These are phyloP conservation scores for Flagelloscypha sp. DNA, from an alignment of 768 basidiomycete species.

Conservation along the genomic window DNA sequence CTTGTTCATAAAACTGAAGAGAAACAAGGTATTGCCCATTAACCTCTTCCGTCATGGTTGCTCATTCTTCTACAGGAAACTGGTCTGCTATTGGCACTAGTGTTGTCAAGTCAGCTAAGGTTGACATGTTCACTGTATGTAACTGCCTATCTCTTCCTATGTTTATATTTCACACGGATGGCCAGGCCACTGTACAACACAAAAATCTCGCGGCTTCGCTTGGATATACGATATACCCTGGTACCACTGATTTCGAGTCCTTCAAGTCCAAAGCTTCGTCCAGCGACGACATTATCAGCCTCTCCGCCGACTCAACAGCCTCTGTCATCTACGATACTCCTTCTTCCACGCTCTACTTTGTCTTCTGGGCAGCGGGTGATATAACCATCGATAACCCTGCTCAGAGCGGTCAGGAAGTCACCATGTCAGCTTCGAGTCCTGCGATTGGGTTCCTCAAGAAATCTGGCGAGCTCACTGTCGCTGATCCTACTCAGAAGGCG, in stretches of 20 bases:
- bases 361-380: constrained; percentile 42
- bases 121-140: constrained; percentile 60
- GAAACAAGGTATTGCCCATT: no score
- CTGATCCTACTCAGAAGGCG: constrained; percentile 43
- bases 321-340: constrained; percentile 33
- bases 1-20: no score
- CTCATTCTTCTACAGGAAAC: constrained; percentile 32
- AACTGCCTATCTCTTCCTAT: no score
- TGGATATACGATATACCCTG: constrained; percentile 37
- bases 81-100: constrained; percentile 63
- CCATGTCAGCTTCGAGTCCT: constrained; percentile 26
- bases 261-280: constrained; percentile 19
- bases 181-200: no score
- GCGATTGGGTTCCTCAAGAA: constrained; percentile 23
- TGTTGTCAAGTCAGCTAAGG: constrained; percentile 41
- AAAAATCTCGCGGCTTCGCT: constrained; percentile 16
- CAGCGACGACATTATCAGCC: constrained; percentile 11
- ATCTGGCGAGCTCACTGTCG: constrained; percentile 30
- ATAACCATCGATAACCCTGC: constrained; percentile 21
- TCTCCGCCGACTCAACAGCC: constrained; percentile 26
- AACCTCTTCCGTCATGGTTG: constrained; percentile 14
- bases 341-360: constrained; percentile 26
- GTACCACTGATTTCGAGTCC: constrained; percentile 19
- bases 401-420: constrained; percentile 18
- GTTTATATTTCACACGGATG: no score